Conservation (phyloP, 768 basidiomycete genomes). For the Tricholoma sp. region DNA sequence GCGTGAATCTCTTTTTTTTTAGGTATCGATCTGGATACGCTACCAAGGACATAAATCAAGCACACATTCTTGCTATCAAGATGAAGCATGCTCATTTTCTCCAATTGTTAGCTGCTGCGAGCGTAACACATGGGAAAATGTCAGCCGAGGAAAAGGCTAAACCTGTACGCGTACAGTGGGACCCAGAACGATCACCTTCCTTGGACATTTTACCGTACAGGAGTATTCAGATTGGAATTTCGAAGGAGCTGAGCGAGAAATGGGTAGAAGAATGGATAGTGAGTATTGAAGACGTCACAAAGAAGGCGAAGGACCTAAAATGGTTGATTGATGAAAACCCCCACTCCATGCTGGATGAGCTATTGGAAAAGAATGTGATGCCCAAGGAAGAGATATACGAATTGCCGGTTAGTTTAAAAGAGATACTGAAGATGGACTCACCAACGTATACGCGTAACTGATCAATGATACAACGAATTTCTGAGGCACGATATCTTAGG, state of each 20-base stretch:
- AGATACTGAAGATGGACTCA: constrained; percentile 7
- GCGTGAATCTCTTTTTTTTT: no score
- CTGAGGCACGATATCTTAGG: no score
- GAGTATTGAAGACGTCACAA: constrained; percentile 14
- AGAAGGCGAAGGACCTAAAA: constrained; percentile 7
- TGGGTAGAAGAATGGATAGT: constrained; percentile 13
- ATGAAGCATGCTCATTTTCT: constrained; percentile 13
- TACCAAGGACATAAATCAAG: constrained; percentile 9
- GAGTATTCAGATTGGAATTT: constrained; percentile 14
- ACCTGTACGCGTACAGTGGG: constrained; percentile 13
- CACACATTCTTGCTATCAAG: constrained; percentile 13
- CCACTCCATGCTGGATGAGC: neutral
- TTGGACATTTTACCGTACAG: constrained; percentile 9
- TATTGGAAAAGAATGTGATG: constrained; percentile 5
- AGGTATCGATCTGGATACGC: constrained; percentile 13
- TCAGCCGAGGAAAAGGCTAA: constrained; percentile 7
- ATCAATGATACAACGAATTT: no score
- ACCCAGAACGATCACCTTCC: constrained; percentile 9
- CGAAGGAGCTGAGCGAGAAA: constrained; percentile 1
- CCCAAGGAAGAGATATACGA: constrained; percentile 9
- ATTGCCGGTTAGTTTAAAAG: constrained; percentile 1
- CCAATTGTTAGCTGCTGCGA: constrained; percentile 5
- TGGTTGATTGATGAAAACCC: constrained; percentile 1
- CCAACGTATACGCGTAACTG: no score
- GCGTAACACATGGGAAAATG: constrained; percentile 7